Conservation (phyloP, 768 basidiomycete species). For the Favolaschia claudopus region DNA sequence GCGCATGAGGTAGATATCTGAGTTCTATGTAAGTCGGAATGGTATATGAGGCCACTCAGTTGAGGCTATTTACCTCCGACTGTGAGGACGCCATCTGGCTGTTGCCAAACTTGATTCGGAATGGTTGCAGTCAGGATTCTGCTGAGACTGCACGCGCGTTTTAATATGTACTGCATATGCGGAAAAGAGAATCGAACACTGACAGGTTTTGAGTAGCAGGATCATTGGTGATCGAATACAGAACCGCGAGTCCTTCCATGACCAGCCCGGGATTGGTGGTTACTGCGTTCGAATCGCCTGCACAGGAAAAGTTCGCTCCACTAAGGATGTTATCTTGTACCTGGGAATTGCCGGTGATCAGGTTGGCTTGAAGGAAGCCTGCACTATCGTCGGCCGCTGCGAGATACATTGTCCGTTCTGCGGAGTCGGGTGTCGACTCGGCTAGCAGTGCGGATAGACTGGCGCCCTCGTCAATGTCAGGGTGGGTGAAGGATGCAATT, state of each 20-base stretch:
- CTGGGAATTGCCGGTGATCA: background rate
- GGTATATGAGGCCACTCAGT: too few relatives aligned
- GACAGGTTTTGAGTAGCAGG: background rate
- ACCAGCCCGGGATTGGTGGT: conserved; percentile 7
- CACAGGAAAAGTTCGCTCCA: background rate
- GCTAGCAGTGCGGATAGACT: background rate
- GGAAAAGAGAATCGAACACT: background rate
- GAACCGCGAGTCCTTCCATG: conserved; percentile 11
- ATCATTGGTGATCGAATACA: conserved; percentile 5
- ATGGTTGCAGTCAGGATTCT: conserved; percentile 1
- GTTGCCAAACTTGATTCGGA: too few relatives aligned
- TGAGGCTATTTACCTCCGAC: too few relatives aligned
- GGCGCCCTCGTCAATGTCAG: background rate
- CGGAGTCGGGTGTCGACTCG: background rate
- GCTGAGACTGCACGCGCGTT: background rate
- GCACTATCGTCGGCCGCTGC: background rate
- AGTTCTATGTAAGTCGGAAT: too few relatives aligned
- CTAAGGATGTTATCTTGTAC: background rate
- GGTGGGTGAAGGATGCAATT: background rate
- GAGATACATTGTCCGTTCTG: too few relatives aligned
- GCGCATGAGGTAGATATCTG: too few relatives aligned
- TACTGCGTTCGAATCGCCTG: background rate
- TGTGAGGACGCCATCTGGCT: too few relatives aligned
- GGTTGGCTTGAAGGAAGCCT: background rate
- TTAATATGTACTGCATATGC: too few relatives aligned